Evolutionary conservation across 768 basidiomycete genomes (phyloP), one percentile per base, ranked within the genome.

Genomic region (Basidioascus undulatus): DNA sequence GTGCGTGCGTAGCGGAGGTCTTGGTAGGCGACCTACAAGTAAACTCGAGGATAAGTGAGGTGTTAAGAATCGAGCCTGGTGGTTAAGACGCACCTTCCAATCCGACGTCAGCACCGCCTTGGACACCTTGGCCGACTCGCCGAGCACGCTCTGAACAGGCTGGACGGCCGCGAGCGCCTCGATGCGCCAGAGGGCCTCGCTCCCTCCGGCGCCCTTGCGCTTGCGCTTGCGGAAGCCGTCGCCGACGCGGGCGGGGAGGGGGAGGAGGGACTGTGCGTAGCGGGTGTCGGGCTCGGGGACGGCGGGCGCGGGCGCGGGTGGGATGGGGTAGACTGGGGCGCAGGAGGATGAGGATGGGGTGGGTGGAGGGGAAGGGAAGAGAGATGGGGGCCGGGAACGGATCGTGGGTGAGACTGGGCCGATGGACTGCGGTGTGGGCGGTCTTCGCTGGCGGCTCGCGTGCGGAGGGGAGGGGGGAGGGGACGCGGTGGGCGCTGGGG

Each of bases 151-250:
- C 19, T 11, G 24, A 18, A 30, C 9, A 34, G 37, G n/a, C 4
- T 11, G 11, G 35, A 6, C 2, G 40, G 31, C 1, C 26, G 27
- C 7, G 23, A 13, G 8, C 40, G 37, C 16, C 34, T 21, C 18
- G 40, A 25, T 27, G 37, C 11, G 37, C 6, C 16, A 16, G 20
- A n/a, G 3, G 43, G 69, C 66, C 15, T 74, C 61, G 13, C 70
- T 71, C 15, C 70, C 69, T 21, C 47, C 40, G 30, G 43, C 35
- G 40, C 63, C 62, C 10, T n/a, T 2, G 47, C 15, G 15, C 52
- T 54, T 12, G 51, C 44, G 28, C 44, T 51, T 4, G 53, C 43
- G 33, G 48, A 53, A 10, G 59, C 51, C 35, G 54, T 55, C 15
- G 52, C 40, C 24, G 53, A 46, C 6, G 57, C 41, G 15, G 24